Percentiles rank a stretch among this genome's conserved stretches.
Conservation (phyloP, 805 yeast genomes). For the Nakazawaea wickerhamii region DNA sequence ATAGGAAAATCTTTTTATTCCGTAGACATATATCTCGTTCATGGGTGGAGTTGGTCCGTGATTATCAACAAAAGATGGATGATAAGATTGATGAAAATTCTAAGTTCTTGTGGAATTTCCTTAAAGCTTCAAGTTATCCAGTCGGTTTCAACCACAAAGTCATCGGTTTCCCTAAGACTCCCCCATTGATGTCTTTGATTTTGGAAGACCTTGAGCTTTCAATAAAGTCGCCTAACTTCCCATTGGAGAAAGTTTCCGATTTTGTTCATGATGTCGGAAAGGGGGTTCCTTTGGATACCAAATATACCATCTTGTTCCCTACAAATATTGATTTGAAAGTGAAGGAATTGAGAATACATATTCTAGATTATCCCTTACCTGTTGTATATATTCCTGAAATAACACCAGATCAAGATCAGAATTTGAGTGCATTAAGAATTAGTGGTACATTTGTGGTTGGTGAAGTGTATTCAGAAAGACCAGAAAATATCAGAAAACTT, state of each 20-base stretch:
- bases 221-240: slow-evolving; percentile 46
- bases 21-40: slow-evolving; percentile 35
- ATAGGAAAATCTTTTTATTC: slow-evolving; percentile 16
- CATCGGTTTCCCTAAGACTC: slow-evolving; percentile 39
- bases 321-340: slow-evolving; percentile 49
- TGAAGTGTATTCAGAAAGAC: slow-evolving; percentile 52
- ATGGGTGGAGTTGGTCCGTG: slow-evolving; percentile 66
- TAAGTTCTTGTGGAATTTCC: slow-evolving; percentile 36
- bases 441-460: slow-evolving; percentile 64
- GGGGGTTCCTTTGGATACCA: slow-evolving; percentile 69
- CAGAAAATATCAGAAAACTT: slow-evolving; percentile 51
- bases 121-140: slow-evolving; percentile 30
- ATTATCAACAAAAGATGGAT: slow-evolving; percentile 35
- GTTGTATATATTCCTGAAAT: slow-evolving; percentile 63
- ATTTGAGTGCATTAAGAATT: slow-evolving; percentile 24
- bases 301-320: slow-evolving; percentile 68
- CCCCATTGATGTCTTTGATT: slow-evolving; percentile 48
- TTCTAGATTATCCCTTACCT: slow-evolving; percentile 87
- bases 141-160: slow-evolving; percentile 38
- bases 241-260: slow-evolving; percentile 46
- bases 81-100: slow-evolving; percentile 35
- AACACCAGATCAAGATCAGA: slow-evolving; percentile 23
- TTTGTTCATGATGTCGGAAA: slow-evolving; percentile 73
- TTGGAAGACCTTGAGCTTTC: slow-evolving; percentile 44
- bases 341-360: slow-evolving; percentile 59